Conservation (phyloP, 495 filamentous ascomycete species). For the Annulohypoxylon moriforme region DNA sequence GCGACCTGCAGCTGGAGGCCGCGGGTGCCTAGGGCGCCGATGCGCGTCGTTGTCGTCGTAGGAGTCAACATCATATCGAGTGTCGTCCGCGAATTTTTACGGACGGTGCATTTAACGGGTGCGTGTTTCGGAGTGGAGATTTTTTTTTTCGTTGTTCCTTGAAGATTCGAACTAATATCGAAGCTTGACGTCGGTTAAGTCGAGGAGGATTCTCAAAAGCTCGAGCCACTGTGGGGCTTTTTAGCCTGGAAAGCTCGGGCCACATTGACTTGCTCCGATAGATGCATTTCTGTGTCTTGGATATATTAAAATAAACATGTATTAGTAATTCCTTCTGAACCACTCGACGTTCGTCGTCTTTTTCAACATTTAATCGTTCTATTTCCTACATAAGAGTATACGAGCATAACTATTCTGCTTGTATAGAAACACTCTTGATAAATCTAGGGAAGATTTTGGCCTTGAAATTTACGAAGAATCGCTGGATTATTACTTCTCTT, state of each 20-base stretch:
- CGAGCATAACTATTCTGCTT: too few species aligned
- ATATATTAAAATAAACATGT: not conserved
- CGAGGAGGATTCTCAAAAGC: conserved; percentile 31
- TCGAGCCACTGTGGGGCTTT: conserved; percentile 29
- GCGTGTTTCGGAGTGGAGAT: conserved; percentile 14
- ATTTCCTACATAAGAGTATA: too few species aligned
- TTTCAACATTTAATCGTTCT: not conserved
- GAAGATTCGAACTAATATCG: conserved; percentile 21
- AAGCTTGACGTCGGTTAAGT: conserved; percentile 38
- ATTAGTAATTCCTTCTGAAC: not conserved
- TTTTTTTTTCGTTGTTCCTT: conserved; percentile 9
- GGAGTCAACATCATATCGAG: conserved; percentile 45
- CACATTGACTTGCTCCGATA: not conserved
- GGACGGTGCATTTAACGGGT: conserved; percentile 12
- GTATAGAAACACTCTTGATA: too few species aligned
- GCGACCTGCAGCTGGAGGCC: conserved; percentile 45
- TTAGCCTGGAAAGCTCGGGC: not conserved
- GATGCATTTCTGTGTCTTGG: not conserved
- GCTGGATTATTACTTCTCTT: too few species aligned
- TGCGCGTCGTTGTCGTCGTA: conserved; percentile 42
- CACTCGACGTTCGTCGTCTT: not conserved
- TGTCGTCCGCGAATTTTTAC: conserved; percentile 5
- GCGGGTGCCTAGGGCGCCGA: conserved; percentile 41
- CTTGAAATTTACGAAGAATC: too few species aligned
- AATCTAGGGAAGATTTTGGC: not conserved